Percentiles rank a stretch among this genome's conserved stretches.
Conservation (phyloP, 148 eudicot genomes). For the Camellia sinensis region DNA sequence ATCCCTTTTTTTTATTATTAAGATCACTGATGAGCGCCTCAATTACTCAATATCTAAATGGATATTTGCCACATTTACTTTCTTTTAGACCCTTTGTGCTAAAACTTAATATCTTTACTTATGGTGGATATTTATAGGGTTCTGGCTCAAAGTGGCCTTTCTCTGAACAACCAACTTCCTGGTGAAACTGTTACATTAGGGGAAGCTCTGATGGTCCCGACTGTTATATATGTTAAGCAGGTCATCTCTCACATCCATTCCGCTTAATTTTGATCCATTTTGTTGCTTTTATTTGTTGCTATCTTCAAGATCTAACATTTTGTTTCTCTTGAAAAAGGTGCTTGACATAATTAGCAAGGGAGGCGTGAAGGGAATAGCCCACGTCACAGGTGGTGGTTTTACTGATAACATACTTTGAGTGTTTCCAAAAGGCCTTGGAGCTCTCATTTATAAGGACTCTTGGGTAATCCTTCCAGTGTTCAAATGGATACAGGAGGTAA, state of each 20-base stretch:
- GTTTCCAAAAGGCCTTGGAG: slow-evolving; percentile 92
- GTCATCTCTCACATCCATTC: slow-evolving; percentile 26
- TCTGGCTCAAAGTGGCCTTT: slow-evolving; percentile 55
- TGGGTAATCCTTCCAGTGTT: slow-evolving; percentile 88
- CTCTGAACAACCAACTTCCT: slow-evolving; percentile 64
- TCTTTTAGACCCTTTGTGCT: background rate
- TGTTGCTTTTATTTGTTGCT: slow-evolving; percentile 1
- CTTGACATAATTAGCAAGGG: slow-evolving; percentile 79
- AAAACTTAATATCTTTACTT: background rate
- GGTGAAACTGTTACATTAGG: slow-evolving; percentile 58
- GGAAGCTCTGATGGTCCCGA: slow-evolving; percentile 93
- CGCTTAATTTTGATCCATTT: background rate
- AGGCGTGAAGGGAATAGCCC: slow-evolving; percentile 94
- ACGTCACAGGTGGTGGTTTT: slow-evolving; percentile 96
- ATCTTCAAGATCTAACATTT: background rate
- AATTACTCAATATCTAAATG: background rate
- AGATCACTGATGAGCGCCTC: no score
- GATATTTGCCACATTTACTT: background rate
- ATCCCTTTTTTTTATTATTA: no score
- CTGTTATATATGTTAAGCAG: slow-evolving; percentile 92
- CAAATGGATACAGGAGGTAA: slow-evolving; percentile 94
- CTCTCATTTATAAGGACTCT: slow-evolving; percentile 55
- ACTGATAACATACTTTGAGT: slow-evolving; percentile 93
- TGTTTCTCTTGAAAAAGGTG: slow-evolving; percentile 48
- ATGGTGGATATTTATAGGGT: slow-evolving; percentile 44